Conservation (phyloP, 345 rosid genomes). For the Populus euphratica region DNA sequence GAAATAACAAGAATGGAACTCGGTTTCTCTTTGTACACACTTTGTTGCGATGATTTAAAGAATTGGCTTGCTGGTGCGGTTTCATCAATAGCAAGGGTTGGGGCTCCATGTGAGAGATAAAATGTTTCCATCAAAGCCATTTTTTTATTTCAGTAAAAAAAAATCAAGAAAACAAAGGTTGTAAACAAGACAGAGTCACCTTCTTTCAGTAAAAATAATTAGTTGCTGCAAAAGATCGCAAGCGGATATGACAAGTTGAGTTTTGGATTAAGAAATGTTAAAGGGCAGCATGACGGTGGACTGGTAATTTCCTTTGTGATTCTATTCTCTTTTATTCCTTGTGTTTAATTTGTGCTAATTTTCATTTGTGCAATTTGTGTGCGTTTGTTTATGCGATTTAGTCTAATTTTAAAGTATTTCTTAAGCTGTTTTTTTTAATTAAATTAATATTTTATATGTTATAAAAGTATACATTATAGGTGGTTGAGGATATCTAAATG, state of each 20-base stretch:
- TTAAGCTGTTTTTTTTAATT: no score
- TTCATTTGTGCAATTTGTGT: no score
- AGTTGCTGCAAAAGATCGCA: neutral
- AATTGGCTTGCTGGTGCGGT: conserved; percentile 57
- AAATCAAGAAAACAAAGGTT: neutral
- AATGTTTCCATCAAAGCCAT: conserved; percentile 44
- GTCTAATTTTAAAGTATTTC: no score
- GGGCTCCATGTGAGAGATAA: conserved; percentile 80
- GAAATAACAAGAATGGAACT: conserved; percentile 69
- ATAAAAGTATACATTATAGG: no score
- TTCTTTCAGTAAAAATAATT: neutral
- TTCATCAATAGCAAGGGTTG: conserved; percentile 71
- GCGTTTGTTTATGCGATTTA: no score
- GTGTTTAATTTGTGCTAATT: no score
- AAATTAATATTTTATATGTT: no score
- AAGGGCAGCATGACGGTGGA: no score
- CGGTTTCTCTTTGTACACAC: conserved; percentile 41
- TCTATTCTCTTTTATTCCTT: no score
- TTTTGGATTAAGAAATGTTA: no score
- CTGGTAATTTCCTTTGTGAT: no score
- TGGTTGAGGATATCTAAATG: no score
- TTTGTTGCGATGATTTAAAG: conserved; percentile 54
- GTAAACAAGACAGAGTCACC: neutral
- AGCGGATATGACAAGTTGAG: neutral
- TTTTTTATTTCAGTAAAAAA: neutral